Percentiles rank a stretch among this genome's conserved stretches.
These are phyloP conservation scores for Pyracantha coccinea DNA, from an alignment of 331 rosid species.

Conservation along the genomic window DNA sequence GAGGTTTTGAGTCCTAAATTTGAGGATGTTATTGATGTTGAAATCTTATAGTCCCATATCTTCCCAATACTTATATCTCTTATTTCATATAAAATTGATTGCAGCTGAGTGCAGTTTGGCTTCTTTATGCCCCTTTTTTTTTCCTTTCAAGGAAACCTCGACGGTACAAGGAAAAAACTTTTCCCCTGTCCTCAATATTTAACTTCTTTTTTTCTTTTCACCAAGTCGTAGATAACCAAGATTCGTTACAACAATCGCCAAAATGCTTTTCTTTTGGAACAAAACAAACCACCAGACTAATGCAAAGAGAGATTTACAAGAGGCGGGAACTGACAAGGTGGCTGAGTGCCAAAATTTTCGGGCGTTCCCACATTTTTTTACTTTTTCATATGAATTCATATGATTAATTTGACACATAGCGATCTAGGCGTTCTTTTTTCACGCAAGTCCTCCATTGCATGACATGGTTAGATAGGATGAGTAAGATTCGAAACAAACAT, in stretches of 20 bases:
- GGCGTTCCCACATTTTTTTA: background rate
- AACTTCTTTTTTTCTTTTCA: too few species aligned
- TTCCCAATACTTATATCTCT: background rate
- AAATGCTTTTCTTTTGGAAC: background rate
- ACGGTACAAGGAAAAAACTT: background rate
- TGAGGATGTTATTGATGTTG: background rate
- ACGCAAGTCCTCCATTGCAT: background rate
- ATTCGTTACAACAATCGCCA: background rate
- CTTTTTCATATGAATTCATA: background rate
- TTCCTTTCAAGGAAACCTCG: background rate
- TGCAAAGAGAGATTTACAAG: background rate
- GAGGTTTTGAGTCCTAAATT: background rate
- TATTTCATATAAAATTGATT: background rate
- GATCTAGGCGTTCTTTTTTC: accelerated
- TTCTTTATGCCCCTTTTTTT: background rate
- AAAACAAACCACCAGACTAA: background rate
- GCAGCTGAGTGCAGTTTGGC: background rate
- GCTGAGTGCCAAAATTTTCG: background rate
- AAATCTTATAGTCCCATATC: background rate
- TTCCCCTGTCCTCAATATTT: too few species aligned
- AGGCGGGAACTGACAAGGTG: background rate
- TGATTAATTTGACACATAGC: background rate
- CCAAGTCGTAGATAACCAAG: background rate
- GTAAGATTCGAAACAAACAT: background rate
- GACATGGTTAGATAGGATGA: background rate